Base-by-base conservation (phyloP, 2,329 filamentous ascomycete species). In the Metarhizium humberi region DNA sequence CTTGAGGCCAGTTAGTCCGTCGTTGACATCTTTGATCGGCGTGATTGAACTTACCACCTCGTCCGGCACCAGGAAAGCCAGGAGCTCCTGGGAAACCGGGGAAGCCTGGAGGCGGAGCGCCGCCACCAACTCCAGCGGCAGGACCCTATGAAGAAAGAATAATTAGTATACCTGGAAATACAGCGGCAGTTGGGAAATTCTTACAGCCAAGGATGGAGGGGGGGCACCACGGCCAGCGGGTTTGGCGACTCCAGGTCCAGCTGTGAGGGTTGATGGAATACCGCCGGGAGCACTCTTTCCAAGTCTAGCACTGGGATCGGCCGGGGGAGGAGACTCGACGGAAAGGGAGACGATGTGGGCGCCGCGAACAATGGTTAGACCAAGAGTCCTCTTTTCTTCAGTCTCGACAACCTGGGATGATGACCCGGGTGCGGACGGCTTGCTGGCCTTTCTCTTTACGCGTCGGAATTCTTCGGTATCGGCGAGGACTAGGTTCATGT, bases 401-500 rank as follows among this genome's bases (percentile, higher is more conserved):
- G 87, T 85, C 75, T 96, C 91, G 64, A 95, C 80, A 51, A 87
- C 82, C 67, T 88, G 81, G 60, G 81, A 76, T 20, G 57, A 50
- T 62, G 84, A 78, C 58, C 80, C 80, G 25, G 85, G 82, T 47
- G 87, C 84, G 52, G 80, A 73, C 53, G 81, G 76, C 76, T 94
- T 95, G 64, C 83, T 80, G 65, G 86, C 83, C 78, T 88, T 92
- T 73, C 88, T 84, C 78, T 94, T 95, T 59, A 92, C 86, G 69
- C 88, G 88, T 71, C 92, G 88, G 74, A 96, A 96, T 73, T 97
- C 92, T 81, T 99, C 94, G 63, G 94, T 97, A 69, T 99, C 94
- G 74, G 92, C 94, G 60, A 99, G 88, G 59, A 99, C 94, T 62
- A 99, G 84, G 73, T 99, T 99, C 94, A 99, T 99, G 75, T 99